These are phyloP conservation scores for Luffa aegyptiaca DNA, from an alignment of 306 rosid genomes.

Conservation along the genomic window DNA sequence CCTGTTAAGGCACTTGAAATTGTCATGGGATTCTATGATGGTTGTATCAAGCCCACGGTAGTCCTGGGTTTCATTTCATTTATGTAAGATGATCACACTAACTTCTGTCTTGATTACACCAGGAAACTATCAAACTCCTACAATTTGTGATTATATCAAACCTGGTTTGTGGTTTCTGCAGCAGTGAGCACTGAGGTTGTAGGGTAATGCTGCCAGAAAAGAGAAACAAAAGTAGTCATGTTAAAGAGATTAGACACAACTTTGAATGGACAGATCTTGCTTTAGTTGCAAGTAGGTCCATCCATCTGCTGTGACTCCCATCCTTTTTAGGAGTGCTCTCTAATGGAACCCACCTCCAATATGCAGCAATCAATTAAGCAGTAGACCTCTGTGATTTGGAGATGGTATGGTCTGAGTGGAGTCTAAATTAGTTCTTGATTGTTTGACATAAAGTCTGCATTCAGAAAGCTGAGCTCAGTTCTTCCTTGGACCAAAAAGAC, in stretches of 20 bases:
- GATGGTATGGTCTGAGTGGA: conserved; percentile 18
- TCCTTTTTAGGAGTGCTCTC: conserved; percentile 13
- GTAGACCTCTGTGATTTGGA: conserved; percentile 13
- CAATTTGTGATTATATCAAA: background rate
- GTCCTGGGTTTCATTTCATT: background rate
- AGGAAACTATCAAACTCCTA: background rate
- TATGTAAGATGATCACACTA: background rate
- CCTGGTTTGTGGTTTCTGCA: background rate
- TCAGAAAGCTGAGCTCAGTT: background rate
- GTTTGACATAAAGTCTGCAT: background rate
- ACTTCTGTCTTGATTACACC: background rate
- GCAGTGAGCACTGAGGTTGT: conserved; percentile 6
- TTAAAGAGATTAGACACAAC: conserved; percentile 14
- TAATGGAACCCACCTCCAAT: conserved; percentile 12
- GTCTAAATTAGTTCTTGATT: conserved; percentile 26
- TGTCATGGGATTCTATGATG: background rate
- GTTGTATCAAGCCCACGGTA: background rate
- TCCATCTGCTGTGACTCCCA: background rate
- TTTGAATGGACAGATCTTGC: background rate
- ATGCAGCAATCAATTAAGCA: conserved; percentile 21
- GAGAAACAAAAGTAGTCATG: conserved; percentile 1
- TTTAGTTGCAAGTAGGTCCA: conserved; percentile 1
- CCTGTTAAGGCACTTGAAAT: background rate
- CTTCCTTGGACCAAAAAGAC: background rate
- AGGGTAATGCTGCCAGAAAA: conserved; percentile 4